These are phyloP conservation scores for Melastoma candidum DNA, from an alignment of 441 rosid species.

Conservation along the genomic window DNA sequence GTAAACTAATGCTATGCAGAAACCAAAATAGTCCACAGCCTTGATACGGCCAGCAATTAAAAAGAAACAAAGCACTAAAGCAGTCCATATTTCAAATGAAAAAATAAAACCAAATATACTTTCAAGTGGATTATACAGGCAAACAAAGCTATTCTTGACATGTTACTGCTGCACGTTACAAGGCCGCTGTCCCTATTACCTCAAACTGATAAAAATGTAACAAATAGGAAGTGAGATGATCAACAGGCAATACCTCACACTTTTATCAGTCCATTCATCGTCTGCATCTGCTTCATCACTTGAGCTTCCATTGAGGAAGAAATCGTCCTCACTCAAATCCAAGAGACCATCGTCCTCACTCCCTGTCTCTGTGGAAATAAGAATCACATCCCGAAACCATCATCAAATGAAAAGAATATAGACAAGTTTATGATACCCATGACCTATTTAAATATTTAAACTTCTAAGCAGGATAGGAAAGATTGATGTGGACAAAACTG, in stretches of 20 bases:
- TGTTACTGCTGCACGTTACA: not conserved
- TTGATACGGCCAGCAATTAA: too few species aligned
- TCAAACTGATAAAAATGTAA: too few species aligned
- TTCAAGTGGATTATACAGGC: not conserved
- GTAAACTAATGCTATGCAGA: not conserved
- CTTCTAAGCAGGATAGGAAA: not conserved
- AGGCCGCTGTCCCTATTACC: too few species aligned
- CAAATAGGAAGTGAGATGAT: not conserved
- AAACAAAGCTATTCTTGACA: not conserved
- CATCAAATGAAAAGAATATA: not conserved
- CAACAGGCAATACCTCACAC: constrained; percentile 44
- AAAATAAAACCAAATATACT: too few species aligned
- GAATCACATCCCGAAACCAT: not conserved
- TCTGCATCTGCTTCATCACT: constrained; percentile 96
- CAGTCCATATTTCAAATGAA: too few species aligned
- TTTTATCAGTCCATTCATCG: constrained; percentile 95
- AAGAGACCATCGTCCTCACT: constrained; percentile 90
- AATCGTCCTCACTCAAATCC: constrained; percentile 88
- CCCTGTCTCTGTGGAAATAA: constrained; percentile 57
- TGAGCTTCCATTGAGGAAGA: constrained; percentile 70
- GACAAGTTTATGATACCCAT: too few species aligned
- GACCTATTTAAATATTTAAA: not conserved
- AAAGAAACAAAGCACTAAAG: too few species aligned
- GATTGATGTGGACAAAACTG: too few species aligned
- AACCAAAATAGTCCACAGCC: not conserved